Evolutionary conservation across 2,329 filamentous ascomycete species (phyloP).

Genomic region (Mariannaea elegans): DNA sequence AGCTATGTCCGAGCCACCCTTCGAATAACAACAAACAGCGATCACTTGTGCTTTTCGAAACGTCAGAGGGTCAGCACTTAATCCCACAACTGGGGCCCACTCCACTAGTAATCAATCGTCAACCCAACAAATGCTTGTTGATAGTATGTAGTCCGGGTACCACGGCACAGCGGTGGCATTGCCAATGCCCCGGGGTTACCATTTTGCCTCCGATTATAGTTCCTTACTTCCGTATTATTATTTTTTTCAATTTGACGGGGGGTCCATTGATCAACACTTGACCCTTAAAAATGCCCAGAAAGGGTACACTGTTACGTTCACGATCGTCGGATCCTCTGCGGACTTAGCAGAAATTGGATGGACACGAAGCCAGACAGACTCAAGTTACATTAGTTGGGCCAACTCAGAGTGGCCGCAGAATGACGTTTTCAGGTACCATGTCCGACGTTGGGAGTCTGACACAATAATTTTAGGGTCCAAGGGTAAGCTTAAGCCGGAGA

Average conservation of each 20-base stretch:
- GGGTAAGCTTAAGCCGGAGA: conserved; percentile 39
- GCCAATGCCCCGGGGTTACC: conserved; percentile 1
- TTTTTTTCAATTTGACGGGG: neutral
- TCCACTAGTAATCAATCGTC: conserved; percentile 22
- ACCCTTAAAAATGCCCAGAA: neutral
- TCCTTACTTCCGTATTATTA: neutral
- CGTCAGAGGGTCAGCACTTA: conserved; percentile 37
- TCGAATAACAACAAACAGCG: conserved; percentile 1
- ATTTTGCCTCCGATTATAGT: conserved; percentile 11
- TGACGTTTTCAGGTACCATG: conserved; percentile 11
- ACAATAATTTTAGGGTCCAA: conserved; percentile 31
- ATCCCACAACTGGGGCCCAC: conserved; percentile 28
- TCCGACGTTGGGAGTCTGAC: conserved; percentile 20
- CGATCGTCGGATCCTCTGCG: neutral
- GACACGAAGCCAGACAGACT: neutral
- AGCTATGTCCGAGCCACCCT: conserved; percentile 12
- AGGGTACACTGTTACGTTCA: neutral
- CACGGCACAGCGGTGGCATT: neutral
- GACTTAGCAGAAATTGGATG: neutral
- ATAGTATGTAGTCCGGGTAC: conserved; percentile 17
- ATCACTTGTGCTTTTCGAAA: conserved; percentile 11
- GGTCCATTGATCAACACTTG: conserved; percentile 7
- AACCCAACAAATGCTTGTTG: conserved; percentile 9
- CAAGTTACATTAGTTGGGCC: too few species aligned
- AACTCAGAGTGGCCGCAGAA: neutral